Evolutionary conservation across 2,329 filamentous ascomycete species (phyloP).

Genomic region (Pseudogymnoascus pannorum): DNA sequence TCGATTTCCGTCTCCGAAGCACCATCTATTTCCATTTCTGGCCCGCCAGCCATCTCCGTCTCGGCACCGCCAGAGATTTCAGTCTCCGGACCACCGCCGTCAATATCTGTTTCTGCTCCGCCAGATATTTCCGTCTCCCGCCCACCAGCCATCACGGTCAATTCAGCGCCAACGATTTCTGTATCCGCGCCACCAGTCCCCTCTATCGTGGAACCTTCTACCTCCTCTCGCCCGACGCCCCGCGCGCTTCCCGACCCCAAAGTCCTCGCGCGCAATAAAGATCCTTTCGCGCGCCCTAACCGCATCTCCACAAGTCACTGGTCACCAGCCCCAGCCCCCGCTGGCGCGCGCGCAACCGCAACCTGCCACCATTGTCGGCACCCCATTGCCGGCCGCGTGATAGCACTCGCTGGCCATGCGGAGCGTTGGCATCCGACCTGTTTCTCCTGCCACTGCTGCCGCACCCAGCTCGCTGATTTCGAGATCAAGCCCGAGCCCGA

Average conservation of each 20-base stretch:
- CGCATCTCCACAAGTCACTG: constrained; percentile 38
- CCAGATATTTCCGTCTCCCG: constrained; percentile 26
- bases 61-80: constrained; percentile 33
- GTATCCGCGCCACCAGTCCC: constrained; percentile 30
- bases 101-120: constrained; percentile 24
- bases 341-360: constrained; percentile 52
- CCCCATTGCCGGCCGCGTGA: constrained; percentile 83
- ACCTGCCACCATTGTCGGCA: constrained; percentile 77
- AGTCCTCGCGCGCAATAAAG: constrained; percentile 31
- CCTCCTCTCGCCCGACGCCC: constrained; percentile 19
- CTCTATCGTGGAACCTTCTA: constrained; percentile 20
- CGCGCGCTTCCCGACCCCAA: constrained; percentile 35
- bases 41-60: constrained; percentile 36
- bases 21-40: constrained; percentile 23
- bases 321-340: constrained; percentile 41
- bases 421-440: constrained; percentile 88
- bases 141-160: constrained; percentile 42
- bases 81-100: constrained; percentile 29
- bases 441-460: constrained; percentile 83
- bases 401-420: constrained; percentile 65
- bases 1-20: constrained; percentile 28
- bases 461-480: constrained; percentile 83
- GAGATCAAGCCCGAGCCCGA: constrained; percentile 94
- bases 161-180: constrained; percentile 31
- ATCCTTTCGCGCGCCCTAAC: constrained; percentile 22